phyloP scores from a whole-genome alignment of 305 asterid species.

The Fraxinus ornus region DNA sequence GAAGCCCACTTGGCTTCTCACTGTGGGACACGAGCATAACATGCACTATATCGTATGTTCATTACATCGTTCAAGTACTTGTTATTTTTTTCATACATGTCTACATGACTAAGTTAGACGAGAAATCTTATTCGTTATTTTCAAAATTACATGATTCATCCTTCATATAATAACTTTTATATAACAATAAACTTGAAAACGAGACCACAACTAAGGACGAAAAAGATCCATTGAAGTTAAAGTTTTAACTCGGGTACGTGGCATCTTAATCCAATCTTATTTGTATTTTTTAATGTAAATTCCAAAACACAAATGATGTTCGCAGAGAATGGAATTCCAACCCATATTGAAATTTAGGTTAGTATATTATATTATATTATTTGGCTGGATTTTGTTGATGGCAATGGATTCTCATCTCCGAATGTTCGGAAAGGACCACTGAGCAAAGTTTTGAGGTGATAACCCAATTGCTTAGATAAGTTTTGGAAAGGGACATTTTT shows the following conservation, averaged over 20 bases:
- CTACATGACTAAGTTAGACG: not conserved
- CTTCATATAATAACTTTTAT: no score
- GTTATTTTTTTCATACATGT: not conserved
- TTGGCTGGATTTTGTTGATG: not conserved
- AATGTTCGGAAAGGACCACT: conserved; percentile 30
- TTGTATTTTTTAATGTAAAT: not conserved
- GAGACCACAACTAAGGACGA: not conserved
- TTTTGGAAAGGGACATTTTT: conserved; percentile 5
- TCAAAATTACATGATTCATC: not conserved
- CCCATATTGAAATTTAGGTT: conserved; percentile 14
- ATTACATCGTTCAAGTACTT: not conserved
- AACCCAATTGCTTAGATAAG: not conserved
- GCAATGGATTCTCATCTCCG: conserved; percentile 17
- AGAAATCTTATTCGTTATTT: not conserved
- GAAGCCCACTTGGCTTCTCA: not conserved
- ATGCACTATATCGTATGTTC: not conserved
- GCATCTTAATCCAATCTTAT: conserved; percentile 36
- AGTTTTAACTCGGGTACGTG: conserved; percentile 13
- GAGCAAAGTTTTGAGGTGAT: conserved; percentile 15
- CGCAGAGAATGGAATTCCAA: conserved; percentile 20
- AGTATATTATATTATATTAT: not conserved
- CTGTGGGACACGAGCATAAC: not conserved
- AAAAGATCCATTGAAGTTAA: conserved; percentile 29
- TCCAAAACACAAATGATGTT: conserved; percentile 23
- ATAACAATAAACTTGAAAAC: conserved; percentile 10